Percentiles rank a stretch among this genome's conserved stretches.
Conservation (phyloP, 2,329 filamentous ascomycete species). For the Didymella segeticola region DNA sequence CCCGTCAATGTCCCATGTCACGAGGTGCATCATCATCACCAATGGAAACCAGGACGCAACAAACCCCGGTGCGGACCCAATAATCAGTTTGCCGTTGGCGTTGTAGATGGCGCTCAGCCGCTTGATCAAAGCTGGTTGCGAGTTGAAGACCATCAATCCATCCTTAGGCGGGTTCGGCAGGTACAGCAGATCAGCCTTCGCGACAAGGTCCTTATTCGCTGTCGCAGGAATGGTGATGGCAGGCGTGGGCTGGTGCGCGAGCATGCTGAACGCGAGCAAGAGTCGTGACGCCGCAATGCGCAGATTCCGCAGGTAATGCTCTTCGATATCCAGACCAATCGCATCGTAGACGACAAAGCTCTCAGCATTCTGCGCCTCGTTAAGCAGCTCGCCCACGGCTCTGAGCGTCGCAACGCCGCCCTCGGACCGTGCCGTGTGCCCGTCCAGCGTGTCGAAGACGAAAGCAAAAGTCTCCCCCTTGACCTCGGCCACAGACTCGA, state of each 20-base stretch:
- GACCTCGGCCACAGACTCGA: conserved; percentile 25
- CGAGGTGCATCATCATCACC: conserved; percentile 19
- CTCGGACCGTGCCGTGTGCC: conserved; percentile 29
- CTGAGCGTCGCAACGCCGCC: conserved; percentile 21
- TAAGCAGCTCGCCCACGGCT: conserved; percentile 22
- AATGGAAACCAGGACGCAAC: neutral
- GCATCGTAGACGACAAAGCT: conserved; percentile 28
- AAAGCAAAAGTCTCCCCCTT: conserved; percentile 21
- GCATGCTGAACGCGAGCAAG: conserved; percentile 21
- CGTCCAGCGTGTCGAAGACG: conserved; percentile 32
- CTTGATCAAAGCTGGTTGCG: conserved; percentile 11
- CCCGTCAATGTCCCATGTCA: conserved; percentile 24
- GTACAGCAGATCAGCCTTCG: conserved; percentile 25
- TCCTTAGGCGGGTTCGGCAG: neutral
- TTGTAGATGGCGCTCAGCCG: conserved; percentile 18
- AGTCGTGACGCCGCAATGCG: conserved; percentile 18
- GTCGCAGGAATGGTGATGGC: conserved; percentile 18
- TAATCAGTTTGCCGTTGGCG: conserved; percentile 6
- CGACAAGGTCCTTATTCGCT: conserved; percentile 11
- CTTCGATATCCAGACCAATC: conserved; percentile 24
- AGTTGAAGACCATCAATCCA: conserved; percentile 20
- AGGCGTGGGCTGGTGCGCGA: conserved; percentile 28
- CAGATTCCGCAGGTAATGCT: conserved; percentile 21
- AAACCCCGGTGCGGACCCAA: conserved; percentile 13
- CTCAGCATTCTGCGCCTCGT: conserved; percentile 4